A percentile compares a stretch with the other conserved stretches of the same genome.
Conservation (phyloP, 176 grass and related monocot genomes). For the Ensete ventricosum region DNA sequence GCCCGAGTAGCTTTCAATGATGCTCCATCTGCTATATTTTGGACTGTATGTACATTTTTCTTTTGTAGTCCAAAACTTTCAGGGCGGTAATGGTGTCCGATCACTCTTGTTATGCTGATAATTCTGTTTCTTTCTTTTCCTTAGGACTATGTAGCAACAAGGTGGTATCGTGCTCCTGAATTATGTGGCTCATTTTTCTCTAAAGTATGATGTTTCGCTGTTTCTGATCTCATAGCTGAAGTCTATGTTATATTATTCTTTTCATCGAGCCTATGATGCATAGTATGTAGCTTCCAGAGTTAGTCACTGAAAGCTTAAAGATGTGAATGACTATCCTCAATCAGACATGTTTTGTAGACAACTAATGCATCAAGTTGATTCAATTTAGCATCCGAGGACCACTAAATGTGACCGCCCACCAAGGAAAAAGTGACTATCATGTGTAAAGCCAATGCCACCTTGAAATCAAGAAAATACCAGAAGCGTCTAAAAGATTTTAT, state of each 20-base stretch:
- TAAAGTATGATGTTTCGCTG: constrained; percentile 38
- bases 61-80: constrained; percentile 17
- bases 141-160: constrained; percentile 97
- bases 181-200: constrained; percentile 93
- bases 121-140: constrained; percentile 19
- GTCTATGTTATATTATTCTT: not conserved
- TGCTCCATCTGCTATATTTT: constrained; percentile 59
- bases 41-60: constrained; percentile 56
- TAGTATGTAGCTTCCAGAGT: too few species aligned
- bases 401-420: too few species aligned
- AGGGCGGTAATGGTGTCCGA: not conserved
- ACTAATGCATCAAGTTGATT: too few species aligned
- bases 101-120: constrained; percentile 11
- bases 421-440: too few species aligned
- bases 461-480: too few species aligned
- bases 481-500: too few species aligned
- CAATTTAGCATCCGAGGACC: too few species aligned
- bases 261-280: not conserved
- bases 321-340: too few species aligned
- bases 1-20: constrained; percentile 70
- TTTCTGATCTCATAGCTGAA: not conserved
- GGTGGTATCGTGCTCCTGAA: constrained; percentile 96
- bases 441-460: too few species aligned
- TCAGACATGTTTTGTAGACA: too few species aligned
- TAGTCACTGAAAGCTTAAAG: too few species aligned